phyloP scores from a whole-genome alignment of 345 rosid species.

The Pelargonium nanum region DNA sequence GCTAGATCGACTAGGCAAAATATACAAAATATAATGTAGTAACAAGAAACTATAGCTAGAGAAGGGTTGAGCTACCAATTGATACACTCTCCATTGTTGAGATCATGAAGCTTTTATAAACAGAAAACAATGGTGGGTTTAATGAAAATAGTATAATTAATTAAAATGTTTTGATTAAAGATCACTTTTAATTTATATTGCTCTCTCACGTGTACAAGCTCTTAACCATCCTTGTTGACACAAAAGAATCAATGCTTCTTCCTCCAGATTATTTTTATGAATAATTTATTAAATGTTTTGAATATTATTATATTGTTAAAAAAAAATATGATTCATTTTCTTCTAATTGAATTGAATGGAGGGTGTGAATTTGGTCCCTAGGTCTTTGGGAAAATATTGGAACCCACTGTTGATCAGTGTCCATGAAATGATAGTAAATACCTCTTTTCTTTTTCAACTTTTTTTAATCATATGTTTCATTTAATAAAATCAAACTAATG shows the following conservation, averaged over 20 bases:
- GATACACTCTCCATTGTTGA: neutral
- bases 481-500: neutral
- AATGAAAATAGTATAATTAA: neutral
- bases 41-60: neutral
- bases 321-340: no score
- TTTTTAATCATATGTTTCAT: neutral
- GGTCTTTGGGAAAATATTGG: no score
- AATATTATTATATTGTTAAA: no score
- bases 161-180: neutral
- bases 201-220: slow-evolving; percentile 1
- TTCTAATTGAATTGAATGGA: no score
- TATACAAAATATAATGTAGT: neutral
- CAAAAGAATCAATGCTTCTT: slow-evolving; percentile 2
- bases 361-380: no score
- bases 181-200: neutral
- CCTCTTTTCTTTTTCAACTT: neutral
- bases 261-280: no score
- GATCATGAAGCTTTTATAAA: neutral
- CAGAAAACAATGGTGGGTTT: neutral
- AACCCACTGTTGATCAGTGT: no score
- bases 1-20: neutral
- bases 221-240: slow-evolving; percentile 3
- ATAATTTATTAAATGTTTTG: no score
- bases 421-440: no score
- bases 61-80: neutral